phyloP scores from a whole-genome alignment of 2,329 filamentous ascomycete species.

The Pseudogymnoascus sp. region DNA sequence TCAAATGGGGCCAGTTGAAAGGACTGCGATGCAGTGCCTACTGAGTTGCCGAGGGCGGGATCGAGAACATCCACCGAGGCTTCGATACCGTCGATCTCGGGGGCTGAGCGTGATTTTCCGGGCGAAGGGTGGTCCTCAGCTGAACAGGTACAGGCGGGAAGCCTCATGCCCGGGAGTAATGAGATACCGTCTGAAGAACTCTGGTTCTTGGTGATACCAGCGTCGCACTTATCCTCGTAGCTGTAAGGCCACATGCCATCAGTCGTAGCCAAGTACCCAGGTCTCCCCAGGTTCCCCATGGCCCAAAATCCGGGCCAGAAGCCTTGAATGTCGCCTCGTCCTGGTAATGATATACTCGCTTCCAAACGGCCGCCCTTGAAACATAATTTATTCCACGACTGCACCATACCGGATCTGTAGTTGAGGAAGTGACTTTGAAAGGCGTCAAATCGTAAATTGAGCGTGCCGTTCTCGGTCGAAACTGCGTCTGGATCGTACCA shows the following conservation, averaged over 20 bases:
- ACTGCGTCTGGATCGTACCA: slow-evolving; percentile 65
- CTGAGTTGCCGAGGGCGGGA: slow-evolving; percentile 38
- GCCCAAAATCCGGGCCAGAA: slow-evolving; percentile 73
- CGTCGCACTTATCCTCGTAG: slow-evolving; percentile 60
- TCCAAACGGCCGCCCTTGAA: slow-evolving; percentile 65
- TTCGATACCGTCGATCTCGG: slow-evolving; percentile 66
- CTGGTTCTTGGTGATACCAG: slow-evolving; percentile 64
- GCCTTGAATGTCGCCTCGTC: slow-evolving; percentile 55
- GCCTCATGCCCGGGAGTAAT: slow-evolving; percentile 59
- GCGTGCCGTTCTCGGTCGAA: slow-evolving; percentile 51
- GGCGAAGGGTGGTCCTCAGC: slow-evolving; percentile 57
- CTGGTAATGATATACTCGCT: slow-evolving; percentile 61
- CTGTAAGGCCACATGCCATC: slow-evolving; percentile 70
- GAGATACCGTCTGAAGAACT: slow-evolving; percentile 58
- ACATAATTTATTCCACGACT: slow-evolving; percentile 66
- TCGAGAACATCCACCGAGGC: slow-evolving; percentile 41
- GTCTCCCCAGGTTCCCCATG: slow-evolving; percentile 64
- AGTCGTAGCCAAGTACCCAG: slow-evolving; percentile 60
- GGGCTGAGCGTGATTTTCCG: slow-evolving; percentile 56
- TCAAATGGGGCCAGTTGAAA: slow-evolving; percentile 63
- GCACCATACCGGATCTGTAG: slow-evolving; percentile 65
- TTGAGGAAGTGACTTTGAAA: slow-evolving; percentile 57
- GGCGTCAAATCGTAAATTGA: slow-evolving; percentile 56
- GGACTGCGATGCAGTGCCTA: slow-evolving; percentile 58
- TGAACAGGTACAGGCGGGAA: slow-evolving; percentile 59